Evolutionary conservation across 768 basidiomycete genomes (phyloP), one percentile per base, ranked within the genome.

Genomic region (Lactarius vividus): DNA sequence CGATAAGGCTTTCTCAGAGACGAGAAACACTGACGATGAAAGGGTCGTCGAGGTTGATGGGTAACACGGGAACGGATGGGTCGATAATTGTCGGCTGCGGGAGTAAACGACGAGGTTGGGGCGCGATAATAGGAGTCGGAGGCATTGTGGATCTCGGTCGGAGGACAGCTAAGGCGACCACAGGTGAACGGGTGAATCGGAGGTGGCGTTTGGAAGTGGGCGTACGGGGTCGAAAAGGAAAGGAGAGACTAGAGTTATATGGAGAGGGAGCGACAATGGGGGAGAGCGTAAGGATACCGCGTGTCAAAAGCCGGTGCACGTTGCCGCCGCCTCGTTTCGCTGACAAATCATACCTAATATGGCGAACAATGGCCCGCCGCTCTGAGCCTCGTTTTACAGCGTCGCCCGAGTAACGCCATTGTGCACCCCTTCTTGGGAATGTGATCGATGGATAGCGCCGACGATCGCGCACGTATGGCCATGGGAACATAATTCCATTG

Each of bases 101-200:
- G 18, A 37, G 44, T 6, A 63, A 54, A 37, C 68, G 68, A 23
- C 63, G 64, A 18, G 68, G 70, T 53, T 70, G 68, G 33, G 70
- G 70, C 9, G 70, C 70, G 62, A 69, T 59, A 39, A 70, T 69
- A 53, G 69, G 63, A 39, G 65, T 69, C 42, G 67, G 67, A 31
- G 68, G 35, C 70, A 70, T 70, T 52, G 68, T 66, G 57, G 61
- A 57, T 61, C 55, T 46, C 57, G 9, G 35, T 61, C 42, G 7
- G 23, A 13, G 26, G 37, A 16, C 49, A 20, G 42, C 31, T 10
- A 40, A 11, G 29, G 44, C 23, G 61, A 28, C 28, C 37, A 62
- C 31, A 31, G 44, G 18, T 37, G 54, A 42, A 6, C 4, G 44
- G 46, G 26, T 2, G 35, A 20, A 31, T 49, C 9, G 57, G 46